A percentile compares a stretch with the other conserved stretches of the same genome.
Evolutionary conservation across 2,329 filamentous ascomycete genomes (phyloP).

Genomic region (Fusarium sp.): DNA sequence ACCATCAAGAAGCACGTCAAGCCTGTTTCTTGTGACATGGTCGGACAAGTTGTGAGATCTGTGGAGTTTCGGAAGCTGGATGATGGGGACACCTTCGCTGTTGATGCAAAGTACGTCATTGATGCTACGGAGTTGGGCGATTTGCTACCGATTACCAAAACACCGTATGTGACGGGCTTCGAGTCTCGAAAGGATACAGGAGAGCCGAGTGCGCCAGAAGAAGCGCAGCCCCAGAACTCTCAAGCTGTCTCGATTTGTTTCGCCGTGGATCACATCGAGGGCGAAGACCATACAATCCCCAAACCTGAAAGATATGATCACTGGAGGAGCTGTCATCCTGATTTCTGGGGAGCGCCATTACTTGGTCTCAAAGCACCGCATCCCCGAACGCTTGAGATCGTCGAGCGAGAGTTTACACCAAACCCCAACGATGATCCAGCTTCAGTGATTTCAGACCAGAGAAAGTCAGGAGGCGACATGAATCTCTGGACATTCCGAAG

Average conservation of each 20-base stretch:
- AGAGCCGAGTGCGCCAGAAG: constrained; percentile 40
- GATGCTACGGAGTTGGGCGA: constrained; percentile 31
- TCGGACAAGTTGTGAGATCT: constrained; percentile 3
- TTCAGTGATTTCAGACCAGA: constrained; percentile 37
- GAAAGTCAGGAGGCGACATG: constrained; percentile 41
- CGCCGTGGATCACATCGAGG: constrained; percentile 43
- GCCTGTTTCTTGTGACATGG: constrained; percentile 33
- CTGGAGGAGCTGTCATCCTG: constrained; percentile 38
- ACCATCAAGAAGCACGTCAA: constrained; percentile 34
- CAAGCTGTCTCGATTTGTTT: constrained; percentile 45
- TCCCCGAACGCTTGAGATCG: constrained; percentile 41
- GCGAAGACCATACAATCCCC: constrained; percentile 39
- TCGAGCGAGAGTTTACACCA: constrained; percentile 42
- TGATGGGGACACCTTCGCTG: not conserved
- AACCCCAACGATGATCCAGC: constrained; percentile 42
- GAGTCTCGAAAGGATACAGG: constrained; percentile 39
- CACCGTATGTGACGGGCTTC: constrained; percentile 41
- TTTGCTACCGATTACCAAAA: constrained; percentile 36
- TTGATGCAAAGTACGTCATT: constrained; percentile 26
- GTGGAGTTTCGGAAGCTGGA: constrained; percentile 17
- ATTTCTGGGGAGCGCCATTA: constrained; percentile 42
- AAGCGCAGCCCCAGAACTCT: constrained; percentile 41
- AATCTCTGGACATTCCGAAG: constrained; percentile 44
- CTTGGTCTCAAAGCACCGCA: constrained; percentile 41
- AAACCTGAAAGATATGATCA: constrained; percentile 37